A percentile compares a stretch with the other conserved stretches of the same genome.
These are phyloP conservation scores for Arthrobotrys entomopaga DNA, from an alignment of 2,329 filamentous ascomycete genomes.

Conservation along the genomic window DNA sequence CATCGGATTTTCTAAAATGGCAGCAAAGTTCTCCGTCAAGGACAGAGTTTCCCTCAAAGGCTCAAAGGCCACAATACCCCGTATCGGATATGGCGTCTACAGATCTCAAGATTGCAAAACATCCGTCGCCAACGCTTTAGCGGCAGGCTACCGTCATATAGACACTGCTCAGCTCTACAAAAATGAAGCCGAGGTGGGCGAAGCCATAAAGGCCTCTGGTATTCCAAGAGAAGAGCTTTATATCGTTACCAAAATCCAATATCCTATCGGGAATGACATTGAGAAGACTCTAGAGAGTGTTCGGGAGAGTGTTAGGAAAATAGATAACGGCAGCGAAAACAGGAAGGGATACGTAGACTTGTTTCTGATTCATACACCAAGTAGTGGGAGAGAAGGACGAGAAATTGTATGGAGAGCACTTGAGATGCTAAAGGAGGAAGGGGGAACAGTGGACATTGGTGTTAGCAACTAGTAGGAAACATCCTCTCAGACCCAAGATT, in stretches of 20 bases:
- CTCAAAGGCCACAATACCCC: constrained; percentile 66
- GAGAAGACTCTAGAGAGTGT: constrained; percentile 71
- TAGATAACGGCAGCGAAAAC: constrained; percentile 66
- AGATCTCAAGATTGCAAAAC: constrained; percentile 69
- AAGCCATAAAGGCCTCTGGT: constrained; percentile 70
- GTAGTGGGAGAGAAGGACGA: constrained; percentile 67
- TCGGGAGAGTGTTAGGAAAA: constrained; percentile 70
- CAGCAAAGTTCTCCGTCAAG: constrained; percentile 16
- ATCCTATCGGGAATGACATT: constrained; percentile 65
- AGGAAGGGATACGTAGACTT: constrained; percentile 73
- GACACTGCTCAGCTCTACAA: constrained; percentile 76
- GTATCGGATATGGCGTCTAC: constrained; percentile 78
- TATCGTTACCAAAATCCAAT: constrained; percentile 76
- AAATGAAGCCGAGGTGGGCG: constrained; percentile 75
- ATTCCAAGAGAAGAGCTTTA: constrained; percentile 72
- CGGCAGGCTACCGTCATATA: constrained; percentile 71
- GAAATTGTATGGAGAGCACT: constrained; percentile 74
- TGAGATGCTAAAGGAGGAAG: constrained; percentile 71
- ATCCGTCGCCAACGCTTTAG: constrained; percentile 70
- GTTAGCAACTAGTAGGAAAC: constrained; percentile 72
- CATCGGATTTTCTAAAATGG: constrained; percentile 10
- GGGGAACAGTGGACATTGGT: constrained; percentile 73
- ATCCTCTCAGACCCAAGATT: background rate
- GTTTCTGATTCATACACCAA: constrained; percentile 75
- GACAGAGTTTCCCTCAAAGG: constrained; percentile 36